Percentiles rank a stretch among this genome's conserved stretches.
Conservation (phyloP, 345 rosid genomes). For the Salix dunnii region DNA sequence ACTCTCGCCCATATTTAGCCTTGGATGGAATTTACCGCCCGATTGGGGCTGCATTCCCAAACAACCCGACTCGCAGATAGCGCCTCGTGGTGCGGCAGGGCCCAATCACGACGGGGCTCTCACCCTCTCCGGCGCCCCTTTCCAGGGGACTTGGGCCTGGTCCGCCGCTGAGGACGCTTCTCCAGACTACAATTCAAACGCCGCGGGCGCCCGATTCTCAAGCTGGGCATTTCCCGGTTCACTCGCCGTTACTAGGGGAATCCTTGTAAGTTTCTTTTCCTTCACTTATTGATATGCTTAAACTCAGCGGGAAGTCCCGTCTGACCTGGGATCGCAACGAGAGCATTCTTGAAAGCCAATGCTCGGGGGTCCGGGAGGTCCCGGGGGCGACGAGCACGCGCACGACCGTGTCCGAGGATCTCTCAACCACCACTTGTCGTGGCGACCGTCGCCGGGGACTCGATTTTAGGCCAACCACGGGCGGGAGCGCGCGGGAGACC, state of each 20-base stretch:
- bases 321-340: not conserved
- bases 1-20: not conserved
- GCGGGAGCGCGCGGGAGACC: not conserved
- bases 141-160: not conserved
- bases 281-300: conserved; percentile 1
- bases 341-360: not conserved
- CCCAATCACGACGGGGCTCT: too few relatives aligned
- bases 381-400: not conserved
- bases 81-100: not conserved
- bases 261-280: conserved; percentile 15
- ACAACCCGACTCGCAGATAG: not conserved
- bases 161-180: too few relatives aligned
- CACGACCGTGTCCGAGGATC: not conserved
- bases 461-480: not conserved
- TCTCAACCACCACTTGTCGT: not conserved
- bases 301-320: not conserved
- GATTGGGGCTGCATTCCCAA: not conserved
- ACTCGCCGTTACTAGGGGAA: too few relatives aligned
- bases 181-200: too few relatives aligned
- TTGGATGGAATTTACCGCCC: not conserved
- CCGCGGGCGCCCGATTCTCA: not conserved
- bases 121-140: too few relatives aligned
- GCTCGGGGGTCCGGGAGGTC: not conserved
- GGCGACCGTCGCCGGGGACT: not conserved
- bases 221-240: too few relatives aligned